A percentile compares a stretch with the other conserved stretches of the same genome.
phyloP scores from a whole-genome alignment of 768 basidiomycete genomes.

The Hygrophorus pudorinus region DNA sequence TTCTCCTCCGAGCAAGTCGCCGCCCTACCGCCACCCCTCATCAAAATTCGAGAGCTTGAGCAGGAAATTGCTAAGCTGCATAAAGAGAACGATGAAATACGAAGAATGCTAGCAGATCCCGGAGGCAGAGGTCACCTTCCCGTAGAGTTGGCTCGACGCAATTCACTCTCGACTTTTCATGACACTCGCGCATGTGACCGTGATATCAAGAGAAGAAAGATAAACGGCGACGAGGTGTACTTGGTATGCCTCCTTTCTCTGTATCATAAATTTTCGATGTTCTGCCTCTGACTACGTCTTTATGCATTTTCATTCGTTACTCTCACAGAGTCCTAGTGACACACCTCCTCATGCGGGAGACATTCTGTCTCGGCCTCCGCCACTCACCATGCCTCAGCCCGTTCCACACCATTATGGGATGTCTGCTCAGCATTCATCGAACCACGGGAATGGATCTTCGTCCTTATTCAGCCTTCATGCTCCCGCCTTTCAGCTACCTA shows the following conservation, averaged over 20 bases:
- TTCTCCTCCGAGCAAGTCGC: conserved; percentile 68
- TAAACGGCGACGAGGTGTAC: conserved; percentile 44
- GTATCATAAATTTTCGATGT: not conserved
- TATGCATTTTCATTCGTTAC: not conserved
- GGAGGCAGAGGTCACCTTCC: conserved; percentile 24
- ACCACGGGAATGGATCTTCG: conserved; percentile 30
- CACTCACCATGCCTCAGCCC: conserved; percentile 54
- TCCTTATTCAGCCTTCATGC: conserved; percentile 45
- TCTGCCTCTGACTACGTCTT: not conserved
- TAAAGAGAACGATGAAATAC: conserved; percentile 66
- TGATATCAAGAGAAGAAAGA: conserved; percentile 54
- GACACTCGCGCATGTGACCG: conserved; percentile 43
- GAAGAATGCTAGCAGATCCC: conserved; percentile 50
- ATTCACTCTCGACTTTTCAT: conserved; percentile 34
- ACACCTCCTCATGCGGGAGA: conserved; percentile 32
- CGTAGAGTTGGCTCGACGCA: conserved; percentile 37
- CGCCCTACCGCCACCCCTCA: conserved; percentile 59
- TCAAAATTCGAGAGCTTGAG: conserved; percentile 75
- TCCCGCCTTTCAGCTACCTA: conserved; percentile 55
- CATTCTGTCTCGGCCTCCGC: conserved; percentile 35
- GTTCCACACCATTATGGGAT: conserved; percentile 42
- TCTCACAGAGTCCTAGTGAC: conserved; percentile 33
- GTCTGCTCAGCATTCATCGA: conserved; percentile 27
- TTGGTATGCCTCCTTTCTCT: conserved; percentile 25
- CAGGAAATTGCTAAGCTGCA: conserved; percentile 65